These are phyloP conservation scores for Physocladia obscura DNA, from an alignment of 192 early-diverging fungal species.

Conservation along the genomic window DNA sequence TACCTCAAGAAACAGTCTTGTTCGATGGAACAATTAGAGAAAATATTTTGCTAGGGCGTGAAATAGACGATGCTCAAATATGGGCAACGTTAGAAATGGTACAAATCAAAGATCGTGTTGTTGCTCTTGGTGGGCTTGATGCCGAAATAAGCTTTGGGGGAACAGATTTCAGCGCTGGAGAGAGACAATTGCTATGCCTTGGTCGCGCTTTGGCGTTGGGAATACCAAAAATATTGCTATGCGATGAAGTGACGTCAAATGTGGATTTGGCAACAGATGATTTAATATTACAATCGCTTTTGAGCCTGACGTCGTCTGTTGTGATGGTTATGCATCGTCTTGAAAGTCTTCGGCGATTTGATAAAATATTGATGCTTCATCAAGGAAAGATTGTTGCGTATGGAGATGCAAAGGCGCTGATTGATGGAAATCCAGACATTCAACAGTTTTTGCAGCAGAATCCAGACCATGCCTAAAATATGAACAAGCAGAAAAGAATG, in stretches of 20 bases:
- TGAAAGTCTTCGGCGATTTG: constrained; percentile 9
- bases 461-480: too few species aligned
- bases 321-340: constrained; percentile 27
- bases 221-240: constrained; percentile 24
- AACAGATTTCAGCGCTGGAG: constrained; percentile 80
- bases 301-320: background rate
- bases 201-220: constrained; percentile 64
- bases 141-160: constrained; percentile 71
- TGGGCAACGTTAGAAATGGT: constrained; percentile 68
- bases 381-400: constrained; percentile 1
- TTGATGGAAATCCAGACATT: constrained; percentile 8
- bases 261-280: constrained; percentile 48
- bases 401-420: constrained; percentile 14
- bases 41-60: constrained; percentile 68
- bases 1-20: constrained; percentile 63
- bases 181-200: constrained; percentile 58
- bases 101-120: constrained; percentile 52
- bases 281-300: background rate
- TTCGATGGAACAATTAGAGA: constrained; percentile 39
- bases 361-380: constrained; percentile 15
- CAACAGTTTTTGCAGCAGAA: constrained; percentile 1
- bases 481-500: too few species aligned
- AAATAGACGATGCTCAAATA: constrained; percentile 63
- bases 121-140: constrained; percentile 55
- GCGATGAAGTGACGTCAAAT: constrained; percentile 52